These are phyloP conservation scores for Cryptosporidium sp. DNA, from an alignment of 169 alveolate species.

Conservation along the genomic window DNA sequence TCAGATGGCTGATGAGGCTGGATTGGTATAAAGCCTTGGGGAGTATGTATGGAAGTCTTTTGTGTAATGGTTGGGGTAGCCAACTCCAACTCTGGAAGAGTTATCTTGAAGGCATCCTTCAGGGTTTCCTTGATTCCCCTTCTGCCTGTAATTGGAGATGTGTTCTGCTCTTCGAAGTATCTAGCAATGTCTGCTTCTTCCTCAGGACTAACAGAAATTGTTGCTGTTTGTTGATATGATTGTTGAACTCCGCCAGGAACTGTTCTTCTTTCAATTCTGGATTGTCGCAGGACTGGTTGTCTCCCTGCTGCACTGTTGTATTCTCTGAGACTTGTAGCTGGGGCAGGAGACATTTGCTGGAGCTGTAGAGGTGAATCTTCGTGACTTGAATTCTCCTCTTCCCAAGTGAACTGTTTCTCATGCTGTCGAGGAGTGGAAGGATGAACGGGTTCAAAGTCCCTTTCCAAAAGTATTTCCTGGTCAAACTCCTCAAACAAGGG, in stretches of 20 bases:
- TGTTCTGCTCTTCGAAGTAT: conserved; percentile 19
- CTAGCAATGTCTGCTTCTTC: not conserved
- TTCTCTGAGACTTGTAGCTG: not conserved
- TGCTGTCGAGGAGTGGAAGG: not conserved
- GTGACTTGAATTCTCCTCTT: not conserved
- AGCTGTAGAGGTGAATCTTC: not conserved
- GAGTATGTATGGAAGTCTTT: not conserved
- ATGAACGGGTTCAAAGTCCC: not conserved
- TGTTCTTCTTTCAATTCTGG: not conserved
- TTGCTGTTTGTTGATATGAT: not conserved
- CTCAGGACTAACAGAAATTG: not conserved
- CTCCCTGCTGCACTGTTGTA: not conserved
- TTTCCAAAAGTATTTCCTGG: not conserved
- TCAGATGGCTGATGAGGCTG: conserved; percentile 1
- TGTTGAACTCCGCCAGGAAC: not conserved
- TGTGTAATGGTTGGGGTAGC: not conserved
- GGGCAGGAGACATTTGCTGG: not conserved
- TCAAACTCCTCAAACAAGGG: not conserved
- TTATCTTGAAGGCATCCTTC: not conserved
- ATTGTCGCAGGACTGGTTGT: not conserved
- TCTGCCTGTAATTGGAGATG: conserved; percentile 1
- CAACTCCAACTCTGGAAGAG: not conserved
- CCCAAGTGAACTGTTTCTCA: conserved; percentile 8
- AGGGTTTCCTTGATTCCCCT: not conserved
- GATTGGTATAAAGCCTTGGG: not conserved